Evolutionary conservation across 2,329 filamentous ascomycete species (phyloP), one percentile per base, ranked within the genome.

Genomic region (Lachnellula cervina): DNA sequence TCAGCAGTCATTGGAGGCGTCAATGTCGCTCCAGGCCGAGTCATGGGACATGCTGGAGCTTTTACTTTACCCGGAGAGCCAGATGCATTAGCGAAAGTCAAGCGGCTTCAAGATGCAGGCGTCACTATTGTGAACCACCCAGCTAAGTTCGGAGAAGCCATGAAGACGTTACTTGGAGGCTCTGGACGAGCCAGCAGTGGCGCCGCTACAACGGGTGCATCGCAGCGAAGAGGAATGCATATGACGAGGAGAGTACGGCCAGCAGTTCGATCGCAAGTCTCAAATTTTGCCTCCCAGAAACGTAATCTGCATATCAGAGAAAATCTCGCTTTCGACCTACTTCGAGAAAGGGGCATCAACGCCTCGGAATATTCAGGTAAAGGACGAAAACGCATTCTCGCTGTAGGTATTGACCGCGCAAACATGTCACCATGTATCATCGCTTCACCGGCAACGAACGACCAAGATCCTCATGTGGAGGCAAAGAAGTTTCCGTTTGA

Each of bases 41-140:
- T 90, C 44, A 91, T 92, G 87, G 89, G 89, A 9, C 89, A 93
- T 69, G 87, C 88, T 9, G 89, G 89, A 44, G 89, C 89, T 14
- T 89, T 88, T 76, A 76, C 78, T 52, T 78, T 83, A 1, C 78
- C 83, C 6, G 86, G 85, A 19, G 87, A 92, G 67, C 80, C 83
- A 3, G 77, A 77, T 57, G 81, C 84, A 0, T 72, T 76, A 40
- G 76, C 78, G n/a, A 93, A 93, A 71, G 82, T 87, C 57, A 78
- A 77, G 43, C 80, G 82, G 1, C 76, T 93, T n/a, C 74, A 84
- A 67, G 74, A 78, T 54, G 87, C 80, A 13, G 87, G 87, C 2
- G 87, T 81, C 0, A 81, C 80, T 0, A 83, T 92, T 71, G 84
- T 91, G 3, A 82, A 88, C 57, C 88, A 92, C 66, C 89, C 89